Evolutionary conservation across 768 basidiomycete species (phyloP).

Genomic region (Leucocoprinus leucothites): DNA sequence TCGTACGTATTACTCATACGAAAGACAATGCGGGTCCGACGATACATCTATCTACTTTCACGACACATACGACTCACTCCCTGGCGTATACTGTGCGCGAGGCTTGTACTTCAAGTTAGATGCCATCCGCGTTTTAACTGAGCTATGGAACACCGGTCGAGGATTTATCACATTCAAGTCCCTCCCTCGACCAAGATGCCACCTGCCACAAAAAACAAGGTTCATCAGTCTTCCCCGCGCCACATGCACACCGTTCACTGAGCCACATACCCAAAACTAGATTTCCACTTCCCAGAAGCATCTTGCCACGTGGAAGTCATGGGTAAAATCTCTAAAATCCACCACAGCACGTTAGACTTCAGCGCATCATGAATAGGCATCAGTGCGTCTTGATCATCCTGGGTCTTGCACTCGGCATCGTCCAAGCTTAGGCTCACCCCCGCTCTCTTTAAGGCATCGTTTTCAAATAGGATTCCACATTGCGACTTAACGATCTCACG

Average conservation of each 20-base stretch:
- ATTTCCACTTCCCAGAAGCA: conserved; percentile 49
- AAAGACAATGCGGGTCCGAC: no score
- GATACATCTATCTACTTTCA: conserved; percentile 18
- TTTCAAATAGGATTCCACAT: conserved; percentile 61
- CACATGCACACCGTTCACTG: background rate
- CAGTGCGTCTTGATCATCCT: conserved; percentile 37
- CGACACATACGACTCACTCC: conserved; percentile 45
- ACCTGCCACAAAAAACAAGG: conserved; percentile 24
- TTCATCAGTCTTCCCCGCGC: background rate
- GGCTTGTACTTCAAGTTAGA: conserved; percentile 53
- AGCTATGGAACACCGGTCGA: conserved; percentile 57
- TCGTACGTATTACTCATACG: no score
- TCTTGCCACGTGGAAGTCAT: conserved; percentile 56
- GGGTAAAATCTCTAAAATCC: conserved; percentile 71
- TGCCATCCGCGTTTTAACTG: conserved; percentile 58
- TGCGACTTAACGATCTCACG: conserved; percentile 54
- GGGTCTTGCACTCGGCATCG: conserved; percentile 13
- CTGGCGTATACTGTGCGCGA: conserved; percentile 45
- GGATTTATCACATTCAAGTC: conserved; percentile 31
- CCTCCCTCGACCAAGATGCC: conserved; percentile 59
- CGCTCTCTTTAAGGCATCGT: conserved; percentile 39
- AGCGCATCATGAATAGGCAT: conserved; percentile 55
- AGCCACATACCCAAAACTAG: conserved; percentile 46
- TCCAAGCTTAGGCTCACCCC: conserved; percentile 26
- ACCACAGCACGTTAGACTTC: conserved; percentile 47